Evolutionary conservation across 1,284 basidiomycete genomes (phyloP), one percentile per base, ranked within the genome.

Genomic region (Heliocybe sulcata): DNA sequence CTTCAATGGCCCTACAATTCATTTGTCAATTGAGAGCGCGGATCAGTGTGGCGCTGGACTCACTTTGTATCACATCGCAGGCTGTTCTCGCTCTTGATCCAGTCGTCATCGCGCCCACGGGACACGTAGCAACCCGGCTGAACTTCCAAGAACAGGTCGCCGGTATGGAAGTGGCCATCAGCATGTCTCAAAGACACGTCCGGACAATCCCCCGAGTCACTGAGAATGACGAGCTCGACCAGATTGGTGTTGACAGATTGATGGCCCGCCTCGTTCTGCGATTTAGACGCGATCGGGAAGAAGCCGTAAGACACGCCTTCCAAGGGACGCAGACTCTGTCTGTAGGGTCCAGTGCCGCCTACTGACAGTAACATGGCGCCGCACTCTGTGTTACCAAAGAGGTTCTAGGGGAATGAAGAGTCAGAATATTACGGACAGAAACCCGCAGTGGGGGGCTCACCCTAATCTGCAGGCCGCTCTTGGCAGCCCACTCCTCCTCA

Each of bases 21-120:
- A 54, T 53, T 26, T n/a, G n/a, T n/a, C n/a, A n/a, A n/a, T n/a
- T n/a, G n/a, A n/a, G n/a, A n/a, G n/a, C n/a, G n/a, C n/a, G n/a
- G n/a, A n/a, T n/a, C n/a, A n/a, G n/a, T n/a, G n/a, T n/a, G n/a
- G n/a, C n/a, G n/a, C n/a, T n/a, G n/a, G 27, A 65, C 71, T n/a
- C 62, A 79, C 77, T 83, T 87, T 48, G 86, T 87, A 62, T 89
- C 85, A 61, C 85, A 87, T 35, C 83, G 77, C 57, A 87, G 69
- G 60, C 85, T 84, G 65, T 79, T 86, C 63, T 86, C 81, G 45
- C 81, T 84, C 70, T 88, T 88, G 65, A 89, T 88, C 86, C 86
- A 89, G 65, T 89, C 86, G 58, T 88, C 86, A 58, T 87, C 80
- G 45, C 86, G 76, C 16, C 86, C 86, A 51, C 82, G 77, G 63